phyloP scores from a whole-genome alignment of 345 rosid species.

The Geranium rotundifolium region DNA sequence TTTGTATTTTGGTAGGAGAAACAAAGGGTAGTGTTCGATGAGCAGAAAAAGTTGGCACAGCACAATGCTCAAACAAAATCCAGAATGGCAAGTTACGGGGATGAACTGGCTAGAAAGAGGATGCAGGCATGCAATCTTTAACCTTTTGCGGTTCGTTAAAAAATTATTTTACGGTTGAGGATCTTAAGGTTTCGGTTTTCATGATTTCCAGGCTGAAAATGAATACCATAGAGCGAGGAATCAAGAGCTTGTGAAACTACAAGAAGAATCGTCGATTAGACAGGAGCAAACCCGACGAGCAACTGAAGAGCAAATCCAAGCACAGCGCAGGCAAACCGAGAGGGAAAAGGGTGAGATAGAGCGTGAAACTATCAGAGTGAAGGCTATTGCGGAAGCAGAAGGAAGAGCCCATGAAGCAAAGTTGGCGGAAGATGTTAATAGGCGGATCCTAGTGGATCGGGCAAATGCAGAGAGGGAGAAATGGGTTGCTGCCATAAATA shows the following conservation, averaged over 20 bases:
- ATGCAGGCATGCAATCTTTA: slow-evolving; percentile 63
- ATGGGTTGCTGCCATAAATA: slow-evolving; percentile 91
- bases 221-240: slow-evolving; percentile 81
- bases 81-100: slow-evolving; percentile 87
- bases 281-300: slow-evolving; percentile 87
- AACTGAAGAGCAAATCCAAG: slow-evolving; percentile 92
- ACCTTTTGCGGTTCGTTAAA: no score
- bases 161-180: no score
- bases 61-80: slow-evolving; percentile 86
- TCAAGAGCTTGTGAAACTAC: slow-evolving; percentile 87
- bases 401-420: slow-evolving; percentile 96
- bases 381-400: slow-evolving; percentile 95
- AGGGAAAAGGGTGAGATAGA: slow-evolving; percentile 98
- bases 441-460: slow-evolving; percentile 79
- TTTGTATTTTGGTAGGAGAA: slow-evolving; percentile 52
- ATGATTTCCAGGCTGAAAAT: slow-evolving; percentile 61
- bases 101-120: slow-evolving; percentile 87
- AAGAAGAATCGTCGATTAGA: slow-evolving; percentile 82
- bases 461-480: slow-evolving; percentile 97
- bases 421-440: slow-evolving; percentile 86
- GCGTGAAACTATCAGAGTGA: slow-evolving; percentile 86
- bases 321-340: slow-evolving; percentile 79
- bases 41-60: slow-evolving; percentile 81
- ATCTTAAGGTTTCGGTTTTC: slow-evolving; percentile 6
- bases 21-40: slow-evolving; percentile 74